phyloP scores from a whole-genome alignment of 805 yeast species.

The Cyberlindnera nakhonratchasimensis region DNA sequence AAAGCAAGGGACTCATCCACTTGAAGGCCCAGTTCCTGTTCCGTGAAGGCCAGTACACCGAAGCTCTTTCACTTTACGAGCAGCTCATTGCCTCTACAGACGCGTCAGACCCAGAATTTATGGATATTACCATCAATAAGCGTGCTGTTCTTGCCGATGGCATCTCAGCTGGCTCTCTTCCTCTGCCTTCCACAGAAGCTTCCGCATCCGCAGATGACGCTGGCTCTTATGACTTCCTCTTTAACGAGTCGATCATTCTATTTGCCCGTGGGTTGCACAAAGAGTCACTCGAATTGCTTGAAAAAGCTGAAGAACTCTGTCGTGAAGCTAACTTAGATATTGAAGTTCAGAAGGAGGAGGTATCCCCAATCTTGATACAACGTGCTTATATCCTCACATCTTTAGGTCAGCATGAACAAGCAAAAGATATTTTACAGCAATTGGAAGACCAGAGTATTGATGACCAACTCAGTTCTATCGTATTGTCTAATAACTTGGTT shows the following conservation, averaged over 20 bases:
- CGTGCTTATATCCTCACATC: conserved; percentile 52
- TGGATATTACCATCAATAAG: conserved; percentile 66
- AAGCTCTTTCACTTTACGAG: conserved; percentile 51
- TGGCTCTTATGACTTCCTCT: conserved; percentile 55
- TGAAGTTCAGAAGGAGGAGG: conserved; percentile 42
- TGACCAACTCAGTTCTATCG: conserved; percentile 29
- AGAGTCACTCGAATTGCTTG: conserved; percentile 41
- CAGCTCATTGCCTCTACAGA: conserved; percentile 38
- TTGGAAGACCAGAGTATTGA: conserved; percentile 26
- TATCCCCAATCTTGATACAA: conserved; percentile 61
- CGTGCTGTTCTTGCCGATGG: conserved; percentile 60
- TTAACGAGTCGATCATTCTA: conserved; percentile 60
- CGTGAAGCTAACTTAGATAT: conserved; percentile 36
- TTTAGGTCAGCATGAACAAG: conserved; percentile 34
- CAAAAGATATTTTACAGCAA: conserved; percentile 35
- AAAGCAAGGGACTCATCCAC: conserved; percentile 41
- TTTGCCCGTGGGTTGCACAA: conserved; percentile 41
- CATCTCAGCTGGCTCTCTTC: conserved; percentile 19
- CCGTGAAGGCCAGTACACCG: conserved; percentile 45
- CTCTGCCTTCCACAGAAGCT: conserved; percentile 14
- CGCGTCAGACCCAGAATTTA: conserved; percentile 34
- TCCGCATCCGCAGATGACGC: conserved; percentile 17
- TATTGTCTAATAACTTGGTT: conserved; percentile 31
- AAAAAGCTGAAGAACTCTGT: conserved; percentile 42
- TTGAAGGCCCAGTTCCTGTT: conserved; percentile 51